Percentiles rank a stretch among this genome's conserved stretches.
Evolutionary conservation across 2,329 filamentous ascomycete species (phyloP).

Genomic region (Rosellinia necatrix): DNA sequence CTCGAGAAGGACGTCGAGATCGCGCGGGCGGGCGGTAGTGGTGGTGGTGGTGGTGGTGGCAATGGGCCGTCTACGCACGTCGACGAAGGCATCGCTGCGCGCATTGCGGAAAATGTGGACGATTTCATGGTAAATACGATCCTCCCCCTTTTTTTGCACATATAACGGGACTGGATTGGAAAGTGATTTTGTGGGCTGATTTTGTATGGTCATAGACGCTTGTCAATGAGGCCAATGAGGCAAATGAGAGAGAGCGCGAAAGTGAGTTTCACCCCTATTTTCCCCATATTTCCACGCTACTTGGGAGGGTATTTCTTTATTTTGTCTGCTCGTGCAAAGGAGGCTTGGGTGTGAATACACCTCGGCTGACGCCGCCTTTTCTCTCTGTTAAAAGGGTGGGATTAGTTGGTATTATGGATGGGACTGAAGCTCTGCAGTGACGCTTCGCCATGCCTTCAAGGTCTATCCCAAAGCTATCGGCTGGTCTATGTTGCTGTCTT

Average conservation of each 20-base stretch:
- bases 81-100: conserved; percentile 34
- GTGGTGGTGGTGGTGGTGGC: too few relatives aligned
- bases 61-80: conserved; percentile 29
- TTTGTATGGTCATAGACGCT: conserved; percentile 28
- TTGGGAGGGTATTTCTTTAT: neutral
- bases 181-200: conserved; percentile 1
- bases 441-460: conserved; percentile 45
- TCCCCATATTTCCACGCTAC: neutral
- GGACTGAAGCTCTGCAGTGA: conserved; percentile 32
- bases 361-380: too few relatives aligned
- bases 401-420: neutral
- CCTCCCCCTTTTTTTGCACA: neutral
- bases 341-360: too few relatives aligned
- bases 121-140: conserved; percentile 39
- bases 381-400: too few relatives aligned
- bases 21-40: neutral
- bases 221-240: conserved; percentile 44
- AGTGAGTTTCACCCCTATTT: conserved; percentile 25
- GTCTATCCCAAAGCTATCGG: conserved; percentile 50
- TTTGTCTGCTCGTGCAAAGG: too few relatives aligned
- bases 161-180: neutral
- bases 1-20: conserved; percentile 30
- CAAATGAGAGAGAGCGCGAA: conserved; percentile 46
- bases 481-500: conserved; percentile 50
- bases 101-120: conserved; percentile 38